phyloP scores from a whole-genome alignment of 2,329 filamentous ascomycete species.

The Xylariaceae sp. region DNA sequence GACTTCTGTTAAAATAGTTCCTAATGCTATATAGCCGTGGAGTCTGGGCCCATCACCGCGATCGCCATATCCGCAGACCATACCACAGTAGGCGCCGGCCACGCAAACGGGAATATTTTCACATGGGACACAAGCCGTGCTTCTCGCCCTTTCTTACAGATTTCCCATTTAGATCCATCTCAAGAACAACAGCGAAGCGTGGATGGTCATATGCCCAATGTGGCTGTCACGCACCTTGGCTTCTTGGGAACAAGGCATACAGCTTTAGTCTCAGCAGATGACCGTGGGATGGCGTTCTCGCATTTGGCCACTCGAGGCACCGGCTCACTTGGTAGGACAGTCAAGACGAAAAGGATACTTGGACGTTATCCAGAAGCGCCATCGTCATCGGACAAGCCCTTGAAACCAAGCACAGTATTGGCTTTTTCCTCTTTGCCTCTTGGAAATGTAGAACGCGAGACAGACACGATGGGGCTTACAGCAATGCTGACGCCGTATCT shows the following conservation, averaged over 20 bases:
- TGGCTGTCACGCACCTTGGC: slow-evolving; percentile 81
- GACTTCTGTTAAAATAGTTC: slow-evolving; percentile 6
- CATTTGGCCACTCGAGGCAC: slow-evolving; percentile 90
- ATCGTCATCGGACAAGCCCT: slow-evolving; percentile 55
- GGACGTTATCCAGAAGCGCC: slow-evolving; percentile 78
- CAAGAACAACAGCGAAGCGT: slow-evolving; percentile 59
- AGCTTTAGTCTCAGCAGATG: slow-evolving; percentile 89
- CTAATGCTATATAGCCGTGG: slow-evolving; percentile 59
- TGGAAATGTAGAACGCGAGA: slow-evolving; percentile 86
- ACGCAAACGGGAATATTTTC: slow-evolving; percentile 86
- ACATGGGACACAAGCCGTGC: slow-evolving; percentile 88
- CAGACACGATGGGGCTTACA: slow-evolving; percentile 82
- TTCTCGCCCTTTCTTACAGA: slow-evolving; percentile 82
- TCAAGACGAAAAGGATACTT: slow-evolving; percentile 85
- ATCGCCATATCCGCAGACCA: slow-evolving; percentile 91
- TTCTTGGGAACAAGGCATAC: slow-evolving; percentile 92
- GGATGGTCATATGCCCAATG: slow-evolving; percentile 77
- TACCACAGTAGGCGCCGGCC: slow-evolving; percentile 82
- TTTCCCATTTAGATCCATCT: slow-evolving; percentile 66
- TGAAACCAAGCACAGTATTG: slow-evolving; percentile 91
- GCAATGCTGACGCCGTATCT: slow-evolving; percentile 95
- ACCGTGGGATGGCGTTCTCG: slow-evolving; percentile 95
- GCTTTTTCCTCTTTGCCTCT: slow-evolving; percentile 86
- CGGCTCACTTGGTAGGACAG: slow-evolving; percentile 74
- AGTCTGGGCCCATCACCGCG: slow-evolving; percentile 81